Evolutionary conservation across 805 yeast species (phyloP), one percentile per base, ranked within the genome.

Genomic region (Wickerhamiella slavikovae): DNA sequence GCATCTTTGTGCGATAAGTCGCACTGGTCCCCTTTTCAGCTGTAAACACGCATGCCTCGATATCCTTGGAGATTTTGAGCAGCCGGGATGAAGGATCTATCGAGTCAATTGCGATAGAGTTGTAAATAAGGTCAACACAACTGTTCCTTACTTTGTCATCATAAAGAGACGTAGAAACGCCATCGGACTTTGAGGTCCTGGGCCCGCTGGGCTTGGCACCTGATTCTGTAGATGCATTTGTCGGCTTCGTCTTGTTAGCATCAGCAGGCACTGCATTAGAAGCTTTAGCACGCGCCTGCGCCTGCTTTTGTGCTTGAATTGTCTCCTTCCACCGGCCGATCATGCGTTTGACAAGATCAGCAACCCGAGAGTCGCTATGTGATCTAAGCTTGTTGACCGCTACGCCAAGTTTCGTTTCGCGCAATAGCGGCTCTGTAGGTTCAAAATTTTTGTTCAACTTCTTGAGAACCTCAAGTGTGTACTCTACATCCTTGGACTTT

Each of bases 321-420:
- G 71, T 71, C 38, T 85, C 95, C 47, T 80, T 80, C 98, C 98
- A 89, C 22, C 63, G 59, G 40, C 69, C 66, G 42, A 89, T 82
- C 57, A 83, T 77, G 40, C 68, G 69, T 49, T 77, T 78, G 22
- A 85, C 96, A 24, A 76, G 54, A 2, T 62, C 53, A 9, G 73
- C 59, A 27, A 89, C 64, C 15, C 45, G 44, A 20, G 46, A 51
- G 40, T 82, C 91, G 15, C 64, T 37, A 50, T 76, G 78, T 6
- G 77, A 55, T 38, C 93, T 68, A 44, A 76, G 68, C 52, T 79
- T 82, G 56, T 89, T 89, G 24, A 89, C 95, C 6, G 83, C 85
- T 12, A 89, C 85, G 38, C 98, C 98, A n/a, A 89, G 85, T 51
- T 80, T 82, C 6, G 98, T 89, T 45, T 85, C 92, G 44, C 95